These are phyloP conservation scores for Boeremia exigua DNA, from an alignment of 2,329 filamentous ascomycete genomes.

Conservation along the genomic window DNA sequence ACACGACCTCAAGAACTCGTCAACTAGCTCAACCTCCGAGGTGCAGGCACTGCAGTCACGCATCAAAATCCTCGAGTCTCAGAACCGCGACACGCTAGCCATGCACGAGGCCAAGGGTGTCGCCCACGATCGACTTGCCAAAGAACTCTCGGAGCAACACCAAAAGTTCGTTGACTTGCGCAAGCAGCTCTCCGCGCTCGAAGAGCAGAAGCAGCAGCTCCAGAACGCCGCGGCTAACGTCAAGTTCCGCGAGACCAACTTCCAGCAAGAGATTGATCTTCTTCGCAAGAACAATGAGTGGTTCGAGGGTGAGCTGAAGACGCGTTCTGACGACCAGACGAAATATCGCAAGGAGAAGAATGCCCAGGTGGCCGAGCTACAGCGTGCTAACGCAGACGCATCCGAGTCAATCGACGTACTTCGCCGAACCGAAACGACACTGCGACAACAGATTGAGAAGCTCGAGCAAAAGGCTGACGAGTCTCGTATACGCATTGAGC, in stretches of 20 bases:
- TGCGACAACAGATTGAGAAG: conserved; percentile 82
- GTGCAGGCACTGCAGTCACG: conserved; percentile 79
- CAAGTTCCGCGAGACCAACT: conserved; percentile 87
- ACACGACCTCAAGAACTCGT: conserved; percentile 75
- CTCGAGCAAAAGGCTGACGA: conserved; percentile 88
- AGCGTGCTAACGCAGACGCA: conserved; percentile 86
- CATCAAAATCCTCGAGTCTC: conserved; percentile 84
- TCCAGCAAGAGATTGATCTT: conserved; percentile 89
- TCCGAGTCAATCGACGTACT: conserved; percentile 77
- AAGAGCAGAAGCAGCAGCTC: conserved; percentile 82
- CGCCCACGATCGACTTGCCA: conserved; percentile 82
- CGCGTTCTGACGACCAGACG: conserved; percentile 82
- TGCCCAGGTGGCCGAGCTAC: conserved; percentile 83
- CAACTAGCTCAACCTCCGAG: conserved; percentile 74
- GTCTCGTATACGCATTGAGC: conserved; percentile 78
- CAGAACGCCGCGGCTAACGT: conserved; percentile 80
- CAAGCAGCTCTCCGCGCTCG: conserved; percentile 79
- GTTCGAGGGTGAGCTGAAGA: conserved; percentile 90
- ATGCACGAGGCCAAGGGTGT: conserved; percentile 89
- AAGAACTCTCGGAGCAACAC: conserved; percentile 87
- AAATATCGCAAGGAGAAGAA: conserved; percentile 96
- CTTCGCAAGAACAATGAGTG: conserved; percentile 91
- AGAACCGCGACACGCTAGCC: conserved; percentile 87
- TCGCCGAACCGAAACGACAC: conserved; percentile 77
- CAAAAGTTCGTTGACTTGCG: conserved; percentile 84